These are phyloP conservation scores for Saccharomycopsis hybrid DNA, from an alignment of 1,139 yeast species.

Conservation along the genomic window DNA sequence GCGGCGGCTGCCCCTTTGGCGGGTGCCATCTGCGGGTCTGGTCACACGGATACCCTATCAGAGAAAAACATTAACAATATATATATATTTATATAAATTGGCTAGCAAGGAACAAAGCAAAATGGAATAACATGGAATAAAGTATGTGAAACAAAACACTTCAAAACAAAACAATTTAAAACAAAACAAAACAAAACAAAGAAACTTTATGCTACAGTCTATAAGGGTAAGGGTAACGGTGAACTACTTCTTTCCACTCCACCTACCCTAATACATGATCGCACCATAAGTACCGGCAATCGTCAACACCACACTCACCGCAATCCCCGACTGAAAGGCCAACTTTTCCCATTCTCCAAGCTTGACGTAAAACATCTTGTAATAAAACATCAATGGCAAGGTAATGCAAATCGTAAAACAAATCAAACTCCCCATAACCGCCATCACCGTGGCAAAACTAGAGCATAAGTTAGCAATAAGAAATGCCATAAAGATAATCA, in stretches of 20 bases:
- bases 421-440: constrained; percentile 75
- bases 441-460: constrained; percentile 76
- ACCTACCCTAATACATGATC: constrained; percentile 8
- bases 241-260: no score
- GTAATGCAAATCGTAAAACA: constrained; percentile 78
- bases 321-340: constrained; percentile 9
- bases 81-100: no score
- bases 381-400: constrained; percentile 68
- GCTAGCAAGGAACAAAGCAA: no score
- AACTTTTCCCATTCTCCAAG: constrained; percentile 5
- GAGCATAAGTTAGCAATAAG: constrained; percentile 55
- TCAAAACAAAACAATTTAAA: no score
- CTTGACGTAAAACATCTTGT: constrained; percentile 17
- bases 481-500: constrained; percentile 31
- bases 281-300: constrained; percentile 21
- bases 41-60: not conserved
- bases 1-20: not conserved
- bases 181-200: no score
- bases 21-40: not conserved
- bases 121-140: no score
- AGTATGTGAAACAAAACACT: no score
- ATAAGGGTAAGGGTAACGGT: no score
- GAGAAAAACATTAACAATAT: no score
- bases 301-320: constrained; percentile 14
- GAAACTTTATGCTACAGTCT: no score